Evolutionary conservation across 768 basidiomycete genomes (phyloP).

Genomic region (Mycena indigotica): DNA sequence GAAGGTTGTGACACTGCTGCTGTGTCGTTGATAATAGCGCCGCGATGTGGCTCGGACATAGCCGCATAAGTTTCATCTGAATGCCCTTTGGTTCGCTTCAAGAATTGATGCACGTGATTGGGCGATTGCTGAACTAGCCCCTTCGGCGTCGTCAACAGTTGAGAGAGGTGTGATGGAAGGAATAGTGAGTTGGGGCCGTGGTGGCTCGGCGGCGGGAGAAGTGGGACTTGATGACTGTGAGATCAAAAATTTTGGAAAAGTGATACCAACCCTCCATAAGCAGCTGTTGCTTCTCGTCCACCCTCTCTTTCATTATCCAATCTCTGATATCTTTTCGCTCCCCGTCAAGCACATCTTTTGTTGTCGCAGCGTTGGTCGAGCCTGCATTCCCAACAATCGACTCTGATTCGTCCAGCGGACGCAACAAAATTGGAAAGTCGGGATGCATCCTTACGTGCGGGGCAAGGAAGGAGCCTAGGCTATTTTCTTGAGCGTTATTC

Average conservation of each 20-base stretch:
- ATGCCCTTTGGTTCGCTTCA: conserved; percentile 58
- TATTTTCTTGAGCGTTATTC: no score
- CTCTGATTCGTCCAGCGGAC: conserved; percentile 26
- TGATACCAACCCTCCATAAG: conserved; percentile 58
- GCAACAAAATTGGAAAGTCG: background rate
- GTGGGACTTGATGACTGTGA: conserved; percentile 48
- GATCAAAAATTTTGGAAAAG: background rate
- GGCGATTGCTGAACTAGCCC: conserved; percentile 8
- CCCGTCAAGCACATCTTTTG: conserved; percentile 31
- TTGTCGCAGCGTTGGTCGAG: conserved; percentile 7
- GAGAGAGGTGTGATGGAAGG: conserved; percentile 34
- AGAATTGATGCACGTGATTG: conserved; percentile 29
- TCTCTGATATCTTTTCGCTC: conserved; percentile 31
- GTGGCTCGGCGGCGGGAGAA: conserved; percentile 53
- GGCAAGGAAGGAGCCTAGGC: conserved; percentile 42
- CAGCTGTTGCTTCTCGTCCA: conserved; percentile 47
- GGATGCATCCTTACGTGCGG: conserved; percentile 28
- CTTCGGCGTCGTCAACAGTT: conserved; percentile 31
- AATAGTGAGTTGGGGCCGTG: conserved; percentile 37
- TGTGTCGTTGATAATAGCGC: conserved; percentile 16
- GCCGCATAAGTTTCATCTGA: conserved; percentile 10
- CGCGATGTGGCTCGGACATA: conserved; percentile 15
- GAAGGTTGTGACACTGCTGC: background rate
- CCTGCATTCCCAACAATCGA: conserved; percentile 37
- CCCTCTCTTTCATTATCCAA: conserved; percentile 54